Evolutionary conservation across 2,329 filamentous ascomycete species (phyloP), one percentile per base, ranked within the genome.

Genomic region (Penicillium sp.): DNA sequence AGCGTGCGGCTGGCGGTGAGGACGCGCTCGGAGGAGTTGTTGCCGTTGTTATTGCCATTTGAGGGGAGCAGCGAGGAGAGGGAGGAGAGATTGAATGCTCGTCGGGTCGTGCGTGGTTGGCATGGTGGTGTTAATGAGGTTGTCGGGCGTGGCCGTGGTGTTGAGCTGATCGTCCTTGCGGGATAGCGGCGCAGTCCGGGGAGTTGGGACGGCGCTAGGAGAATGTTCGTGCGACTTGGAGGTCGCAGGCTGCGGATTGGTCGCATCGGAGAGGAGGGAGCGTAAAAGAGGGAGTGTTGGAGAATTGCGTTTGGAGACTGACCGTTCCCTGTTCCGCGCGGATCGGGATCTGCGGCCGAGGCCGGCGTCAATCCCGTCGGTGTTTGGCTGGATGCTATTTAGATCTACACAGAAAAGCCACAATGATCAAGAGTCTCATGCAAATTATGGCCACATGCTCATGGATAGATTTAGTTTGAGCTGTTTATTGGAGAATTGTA

Each of bases 1-100:
- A 97, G 83, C 3, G 77, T 84, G 46, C 88, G 85, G 14, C 77
- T 75, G 8, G 88, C 89, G 36, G 78, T 80, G 41, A 97, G 76
- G 50, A 73, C 79, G 60, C 90, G 86, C 56, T 73, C 72, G 49
- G 76, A 67, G 16, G 73, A 48, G 16, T 50, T 47, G 26, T 51
- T 50, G 44, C 43, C 43, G 18, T 56, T 54, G 27, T 45, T 51
- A 36, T 43, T 54, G 33, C 43, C 39, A 36, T 43, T 50, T 2
- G 43, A 39, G 8, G 55, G 51, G 25, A 57, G 47, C 38, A 62
- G 45, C 19, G 60, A 59, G 25, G 62, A 56, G 39, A 64, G 49
- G 1, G 54, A 53, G 4, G 62, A 52, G 21, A 61, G 56, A 6
- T 53, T 45, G 40, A 63, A 62, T 21, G 41, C 30, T 36, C 60